Percentiles rank a stretch among this genome's conserved stretches.
Evolutionary conservation across 2,329 filamentous ascomycete species (phyloP).

Genomic region (Orbilia javanica): DNA sequence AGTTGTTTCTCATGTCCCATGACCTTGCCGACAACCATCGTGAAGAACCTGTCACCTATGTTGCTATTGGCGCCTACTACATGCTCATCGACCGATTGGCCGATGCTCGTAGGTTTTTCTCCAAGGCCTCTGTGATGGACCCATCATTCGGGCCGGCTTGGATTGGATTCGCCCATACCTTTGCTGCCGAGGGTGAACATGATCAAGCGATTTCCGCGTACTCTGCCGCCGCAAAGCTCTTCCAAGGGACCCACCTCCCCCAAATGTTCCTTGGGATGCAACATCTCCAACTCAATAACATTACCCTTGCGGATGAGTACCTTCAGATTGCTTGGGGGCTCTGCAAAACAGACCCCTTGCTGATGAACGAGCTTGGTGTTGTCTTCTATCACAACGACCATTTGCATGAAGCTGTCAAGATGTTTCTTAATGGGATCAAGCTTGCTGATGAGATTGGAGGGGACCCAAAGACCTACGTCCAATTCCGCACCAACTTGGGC

Average conservation of each 20-base stretch:
- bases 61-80: slow-evolving; percentile 96
- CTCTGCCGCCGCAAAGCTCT: slow-evolving; percentile 91
- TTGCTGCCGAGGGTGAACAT: slow-evolving; percentile 96
- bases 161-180: slow-evolving; percentile 99
- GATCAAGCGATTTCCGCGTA: slow-evolving; percentile 98
- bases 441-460: slow-evolving; percentile 85
- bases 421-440: slow-evolving; percentile 82
- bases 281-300: slow-evolving; percentile 94
- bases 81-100: slow-evolving; percentile 88
- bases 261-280: slow-evolving; percentile 99
- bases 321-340: slow-evolving; percentile 87
- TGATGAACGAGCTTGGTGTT: slow-evolving; percentile 95
- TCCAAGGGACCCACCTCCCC: slow-evolving; percentile 95
- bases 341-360: slow-evolving; percentile 85
- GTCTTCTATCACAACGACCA: slow-evolving; percentile 94
- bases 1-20: slow-evolving; percentile 90
- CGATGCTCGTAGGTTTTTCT: slow-evolving; percentile 94
- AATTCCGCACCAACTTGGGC: slow-evolving; percentile 87
- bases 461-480: slow-evolving; percentile 83
- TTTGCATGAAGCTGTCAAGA: slow-evolving; percentile 78
- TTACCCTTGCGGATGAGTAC: slow-evolving; percentile 93
- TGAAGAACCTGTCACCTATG: slow-evolving; percentile 89
- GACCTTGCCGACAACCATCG: slow-evolving; percentile 92
- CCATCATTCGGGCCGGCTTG: slow-evolving; percentile 96
- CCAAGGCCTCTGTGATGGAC: slow-evolving; percentile 97